These are phyloP conservation scores for Aspergillus carlsbadensis DNA, from an alignment of 495 filamentous ascomycete species.

Conservation along the genomic window DNA sequence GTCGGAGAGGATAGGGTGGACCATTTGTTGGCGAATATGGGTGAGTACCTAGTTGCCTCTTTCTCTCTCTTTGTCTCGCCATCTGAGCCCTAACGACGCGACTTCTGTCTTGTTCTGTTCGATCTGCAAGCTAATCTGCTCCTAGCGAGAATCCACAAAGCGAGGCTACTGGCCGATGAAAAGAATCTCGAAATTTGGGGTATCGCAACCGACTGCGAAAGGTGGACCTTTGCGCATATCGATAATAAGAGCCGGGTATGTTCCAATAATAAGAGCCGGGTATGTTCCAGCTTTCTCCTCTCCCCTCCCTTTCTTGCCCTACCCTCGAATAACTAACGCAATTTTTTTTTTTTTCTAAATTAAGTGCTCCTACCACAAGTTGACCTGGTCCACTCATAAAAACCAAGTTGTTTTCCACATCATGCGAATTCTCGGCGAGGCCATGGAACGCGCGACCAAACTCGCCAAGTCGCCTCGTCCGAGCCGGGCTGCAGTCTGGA, in stretches of 20 bases:
- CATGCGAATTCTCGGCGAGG: not conserved
- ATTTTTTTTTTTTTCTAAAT: too few species aligned
- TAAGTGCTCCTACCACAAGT: not conserved
- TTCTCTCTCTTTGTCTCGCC: too few species aligned
- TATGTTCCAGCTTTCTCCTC: not conserved
- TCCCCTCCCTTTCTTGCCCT: not conserved
- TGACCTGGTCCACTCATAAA: not conserved
- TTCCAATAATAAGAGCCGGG: not conserved
- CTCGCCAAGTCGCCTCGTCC: not conserved
- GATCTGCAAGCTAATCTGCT: not conserved
- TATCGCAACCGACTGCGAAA: not conserved
- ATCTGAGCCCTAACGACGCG: too few species aligned
- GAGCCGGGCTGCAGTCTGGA: too few species aligned
- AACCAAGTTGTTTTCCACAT: not conserved
- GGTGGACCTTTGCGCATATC: not conserved
- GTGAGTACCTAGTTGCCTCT: too few species aligned
- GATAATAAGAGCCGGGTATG: slow-evolving; percentile 1
- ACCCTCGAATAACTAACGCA: not conserved
- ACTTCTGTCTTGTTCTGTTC: too few species aligned
- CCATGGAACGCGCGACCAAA: not conserved
- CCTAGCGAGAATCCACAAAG: not conserved
- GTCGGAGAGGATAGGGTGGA: too few species aligned
- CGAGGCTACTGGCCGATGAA: not conserved
- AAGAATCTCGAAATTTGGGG: not conserved
- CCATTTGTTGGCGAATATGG: too few species aligned